Percentiles rank a stretch among this genome's conserved stretches.
phyloP scores from a whole-genome alignment of 345 rosid species.

The Linum usitatissimum region DNA sequence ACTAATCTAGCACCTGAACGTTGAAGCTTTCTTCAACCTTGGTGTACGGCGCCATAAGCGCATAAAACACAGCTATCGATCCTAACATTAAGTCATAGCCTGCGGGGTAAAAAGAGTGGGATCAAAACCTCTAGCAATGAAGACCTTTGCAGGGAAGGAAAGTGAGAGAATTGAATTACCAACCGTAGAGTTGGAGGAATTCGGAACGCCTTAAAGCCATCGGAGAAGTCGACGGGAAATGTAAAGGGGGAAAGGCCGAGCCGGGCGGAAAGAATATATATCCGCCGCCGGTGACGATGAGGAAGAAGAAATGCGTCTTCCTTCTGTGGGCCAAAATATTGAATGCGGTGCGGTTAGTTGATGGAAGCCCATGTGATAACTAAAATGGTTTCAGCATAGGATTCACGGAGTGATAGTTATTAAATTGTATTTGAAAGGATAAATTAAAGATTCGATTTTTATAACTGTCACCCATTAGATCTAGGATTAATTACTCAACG shows the following conservation, averaged over 20 bases:
- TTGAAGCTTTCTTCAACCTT: slow-evolving; percentile 99
- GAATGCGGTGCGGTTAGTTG: no score
- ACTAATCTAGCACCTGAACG: slow-evolving; percentile 44
- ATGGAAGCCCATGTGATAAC: no score
- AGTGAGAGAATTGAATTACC: not conserved
- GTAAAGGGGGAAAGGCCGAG: not conserved
- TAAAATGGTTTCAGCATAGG: no score
- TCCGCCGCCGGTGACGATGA: not conserved
- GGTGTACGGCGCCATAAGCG: slow-evolving; percentile 65
- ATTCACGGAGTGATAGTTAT: no score
- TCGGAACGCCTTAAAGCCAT: slow-evolving; percentile 32
- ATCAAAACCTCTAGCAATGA: not conserved
- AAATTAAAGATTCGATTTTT: no score
- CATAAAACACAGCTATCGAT: slow-evolving; percentile 68
- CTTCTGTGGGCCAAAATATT: not conserved
- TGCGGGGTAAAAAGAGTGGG: slow-evolving; percentile 8
- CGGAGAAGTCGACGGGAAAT: not conserved
- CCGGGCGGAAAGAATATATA: not conserved
- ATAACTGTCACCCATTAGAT: no score
- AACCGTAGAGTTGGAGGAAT: slow-evolving; percentile 38
- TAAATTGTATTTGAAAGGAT: no score
- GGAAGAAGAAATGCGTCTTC: not conserved
- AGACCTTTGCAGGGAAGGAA: not conserved
- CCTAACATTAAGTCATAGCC: slow-evolving; percentile 80
- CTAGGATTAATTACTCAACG: no score